Evolutionary conservation across 1,284 basidiomycete genomes (phyloP).

Genomic region (Dichomitus squalens): DNA sequence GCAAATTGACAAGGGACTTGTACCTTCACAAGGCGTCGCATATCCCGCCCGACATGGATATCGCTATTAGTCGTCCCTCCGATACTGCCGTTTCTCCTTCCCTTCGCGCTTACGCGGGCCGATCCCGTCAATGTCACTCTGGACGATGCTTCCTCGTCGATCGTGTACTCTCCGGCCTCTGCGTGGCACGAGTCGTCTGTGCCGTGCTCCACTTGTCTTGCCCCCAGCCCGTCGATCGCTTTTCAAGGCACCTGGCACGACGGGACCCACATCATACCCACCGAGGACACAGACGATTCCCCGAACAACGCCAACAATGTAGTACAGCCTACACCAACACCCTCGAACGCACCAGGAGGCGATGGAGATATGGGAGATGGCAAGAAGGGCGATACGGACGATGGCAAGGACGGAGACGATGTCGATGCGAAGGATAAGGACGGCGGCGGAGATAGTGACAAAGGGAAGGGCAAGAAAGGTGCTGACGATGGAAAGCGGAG

Average conservation of each 20-base stretch:
- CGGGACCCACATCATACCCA: slow-evolving; percentile 39
- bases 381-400: slow-evolving; percentile 18
- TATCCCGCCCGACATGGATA: slow-evolving; percentile 10
- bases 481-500: neutral
- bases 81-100: slow-evolving; percentile 7
- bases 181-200: slow-evolving; percentile 42
- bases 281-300: slow-evolving; percentile 32
- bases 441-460: slow-evolving; percentile 9
- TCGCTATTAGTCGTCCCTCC: slow-evolving; percentile 3
- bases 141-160: slow-evolving; percentile 45
- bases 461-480: slow-evolving; percentile 9
- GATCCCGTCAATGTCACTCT: slow-evolving; percentile 43
- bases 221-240: slow-evolving; percentile 33
- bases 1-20: neutral
- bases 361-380: slow-evolving; percentile 2
- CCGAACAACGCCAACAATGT: neutral
- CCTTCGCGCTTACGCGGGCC: slow-evolving; percentile 6
- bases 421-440: slow-evolving; percentile 16
- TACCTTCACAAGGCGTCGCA: neutral
- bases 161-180: slow-evolving; percentile 42
- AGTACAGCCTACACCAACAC: neutral
- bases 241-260: slow-evolving; percentile 44
- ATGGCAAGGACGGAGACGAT: slow-evolving; percentile 22
- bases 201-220: slow-evolving; percentile 39
- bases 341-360: neutral